phyloP scores from a whole-genome alignment of 129 eudicot species.

The Silybum marianum region DNA sequence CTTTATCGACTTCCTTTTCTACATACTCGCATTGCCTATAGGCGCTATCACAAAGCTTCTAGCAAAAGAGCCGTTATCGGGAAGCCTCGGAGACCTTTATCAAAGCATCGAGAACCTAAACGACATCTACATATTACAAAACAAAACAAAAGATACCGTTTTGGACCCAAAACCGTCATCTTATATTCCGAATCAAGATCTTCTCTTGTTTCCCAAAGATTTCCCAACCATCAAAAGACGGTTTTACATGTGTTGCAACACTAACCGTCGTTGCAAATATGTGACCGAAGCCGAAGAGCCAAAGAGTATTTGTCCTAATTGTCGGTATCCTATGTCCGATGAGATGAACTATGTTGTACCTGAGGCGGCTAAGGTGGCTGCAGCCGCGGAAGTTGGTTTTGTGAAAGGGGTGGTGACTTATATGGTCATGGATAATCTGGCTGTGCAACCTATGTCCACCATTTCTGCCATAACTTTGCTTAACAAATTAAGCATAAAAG shows the following conservation, averaged over 20 bases:
- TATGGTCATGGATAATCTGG: constrained; percentile 45
- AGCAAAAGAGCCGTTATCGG: constrained; percentile 28
- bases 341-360: constrained; percentile 10
- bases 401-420: constrained; percentile 49
- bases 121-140: constrained; percentile 30
- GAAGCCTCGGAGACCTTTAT: constrained; percentile 37
- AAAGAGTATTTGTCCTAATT: constrained; percentile 21
- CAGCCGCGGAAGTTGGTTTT: constrained; percentile 30
- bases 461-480: constrained; percentile 38
- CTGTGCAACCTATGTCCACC: constrained; percentile 40
- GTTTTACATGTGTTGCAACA: constrained; percentile 18
- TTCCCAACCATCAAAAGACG: constrained; percentile 17
- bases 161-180: constrained; percentile 29
- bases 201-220: constrained; percentile 23
- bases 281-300: constrained; percentile 29
- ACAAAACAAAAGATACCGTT: constrained; percentile 33
- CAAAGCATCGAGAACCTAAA: constrained; percentile 39
- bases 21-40: constrained; percentile 37
- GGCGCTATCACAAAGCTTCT: constrained; percentile 35
- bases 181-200: constrained; percentile 23
- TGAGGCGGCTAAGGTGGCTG: constrained; percentile 12
- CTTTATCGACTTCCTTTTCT: constrained; percentile 42
- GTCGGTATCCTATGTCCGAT: background rate
- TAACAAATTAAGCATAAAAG: constrained; percentile 32
- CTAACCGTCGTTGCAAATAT: background rate